Conservation (phyloP, 2,329 filamentous ascomycete species). For the Fusarium sp. region DNA sequence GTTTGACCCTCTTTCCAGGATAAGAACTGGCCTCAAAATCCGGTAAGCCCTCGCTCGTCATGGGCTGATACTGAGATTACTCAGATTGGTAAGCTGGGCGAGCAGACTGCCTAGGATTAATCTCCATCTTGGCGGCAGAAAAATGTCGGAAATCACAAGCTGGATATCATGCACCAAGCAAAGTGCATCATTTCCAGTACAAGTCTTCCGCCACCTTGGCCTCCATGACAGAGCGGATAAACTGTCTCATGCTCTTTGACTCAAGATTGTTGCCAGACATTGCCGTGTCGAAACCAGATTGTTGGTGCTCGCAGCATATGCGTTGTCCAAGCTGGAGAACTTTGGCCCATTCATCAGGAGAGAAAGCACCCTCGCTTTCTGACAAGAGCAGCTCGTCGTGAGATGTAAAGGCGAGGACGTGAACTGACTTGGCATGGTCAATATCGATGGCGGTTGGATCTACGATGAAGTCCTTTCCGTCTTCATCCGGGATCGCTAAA, state of each 20-base stretch:
- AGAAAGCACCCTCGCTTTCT: constrained; percentile 84
- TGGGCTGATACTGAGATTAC: constrained; percentile 21
- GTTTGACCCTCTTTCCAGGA: constrained; percentile 28
- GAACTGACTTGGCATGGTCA: constrained; percentile 72
- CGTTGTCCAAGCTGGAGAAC: constrained; percentile 71
- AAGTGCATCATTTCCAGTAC: constrained; percentile 61
- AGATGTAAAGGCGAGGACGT: constrained; percentile 85
- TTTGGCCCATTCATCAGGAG: constrained; percentile 77
- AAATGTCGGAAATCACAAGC: constrained; percentile 12
- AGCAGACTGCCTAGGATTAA: constrained; percentile 25
- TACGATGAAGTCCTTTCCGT: constrained; percentile 56
- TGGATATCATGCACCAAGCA: constrained; percentile 17
- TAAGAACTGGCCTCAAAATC: constrained; percentile 27
- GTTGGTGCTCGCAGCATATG: constrained; percentile 65
- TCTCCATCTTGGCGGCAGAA: constrained; percentile 27
- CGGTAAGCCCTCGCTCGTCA: constrained; percentile 18
- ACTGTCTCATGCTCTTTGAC: constrained; percentile 63
- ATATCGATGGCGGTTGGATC: constrained; percentile 72
- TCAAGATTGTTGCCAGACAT: constrained; percentile 56
- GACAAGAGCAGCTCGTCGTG: constrained; percentile 76
- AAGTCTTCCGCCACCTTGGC: constrained; percentile 62
- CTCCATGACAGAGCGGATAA: constrained; percentile 70
- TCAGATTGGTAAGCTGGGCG: constrained; percentile 27
- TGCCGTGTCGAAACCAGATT: constrained; percentile 53
- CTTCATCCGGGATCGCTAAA: constrained; percentile 63